These are phyloP conservation scores for Reutealis trisperma DNA, from an alignment of 345 rosid species.

Conservation along the genomic window DNA sequence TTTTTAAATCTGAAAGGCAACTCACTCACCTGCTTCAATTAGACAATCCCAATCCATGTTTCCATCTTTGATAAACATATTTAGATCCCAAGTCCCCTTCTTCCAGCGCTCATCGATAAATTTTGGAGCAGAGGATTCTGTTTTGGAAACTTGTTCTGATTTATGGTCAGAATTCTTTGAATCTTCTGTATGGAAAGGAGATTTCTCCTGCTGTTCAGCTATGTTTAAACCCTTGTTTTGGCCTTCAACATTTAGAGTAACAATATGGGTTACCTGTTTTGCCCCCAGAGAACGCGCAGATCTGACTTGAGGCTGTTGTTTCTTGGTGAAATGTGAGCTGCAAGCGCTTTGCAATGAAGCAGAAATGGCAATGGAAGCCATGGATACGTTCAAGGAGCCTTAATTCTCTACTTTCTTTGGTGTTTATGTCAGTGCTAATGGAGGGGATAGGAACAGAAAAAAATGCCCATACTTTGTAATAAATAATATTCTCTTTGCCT, in stretches of 20 bases:
- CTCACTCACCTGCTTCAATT: slow-evolving; percentile 42
- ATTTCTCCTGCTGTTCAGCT: slow-evolving; percentile 21
- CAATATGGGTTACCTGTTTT: slow-evolving; percentile 41
- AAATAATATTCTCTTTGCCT: slow-evolving; percentile 29
- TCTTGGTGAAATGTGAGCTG: slow-evolving; percentile 25
- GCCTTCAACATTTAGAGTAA: slow-evolving; percentile 29
- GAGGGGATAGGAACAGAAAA: neutral
- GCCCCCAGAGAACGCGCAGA: slow-evolving; percentile 29
- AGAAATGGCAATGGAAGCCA: slow-evolving; percentile 51
- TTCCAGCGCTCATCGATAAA: slow-evolving; percentile 49
- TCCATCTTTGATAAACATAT: slow-evolving; percentile 51
- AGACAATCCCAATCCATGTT: slow-evolving; percentile 56
- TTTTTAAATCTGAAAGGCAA: neutral
- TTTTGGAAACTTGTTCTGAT: slow-evolving; percentile 9
- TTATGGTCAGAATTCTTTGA: slow-evolving; percentile 14
- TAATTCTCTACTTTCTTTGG: neutral
- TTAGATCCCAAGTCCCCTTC: slow-evolving; percentile 56
- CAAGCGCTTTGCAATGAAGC: slow-evolving; percentile 41
- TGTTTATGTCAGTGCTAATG: neutral
- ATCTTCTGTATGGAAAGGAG: slow-evolving; percentile 8
- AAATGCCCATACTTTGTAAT: slow-evolving; percentile 27
- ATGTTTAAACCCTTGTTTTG: slow-evolving; percentile 20
- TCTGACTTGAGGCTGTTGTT: slow-evolving; percentile 29
- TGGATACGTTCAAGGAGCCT: slow-evolving; percentile 10
- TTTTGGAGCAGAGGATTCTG: slow-evolving; percentile 28